Conservation (phyloP, 306 rosid species). For the Inga laurina region DNA sequence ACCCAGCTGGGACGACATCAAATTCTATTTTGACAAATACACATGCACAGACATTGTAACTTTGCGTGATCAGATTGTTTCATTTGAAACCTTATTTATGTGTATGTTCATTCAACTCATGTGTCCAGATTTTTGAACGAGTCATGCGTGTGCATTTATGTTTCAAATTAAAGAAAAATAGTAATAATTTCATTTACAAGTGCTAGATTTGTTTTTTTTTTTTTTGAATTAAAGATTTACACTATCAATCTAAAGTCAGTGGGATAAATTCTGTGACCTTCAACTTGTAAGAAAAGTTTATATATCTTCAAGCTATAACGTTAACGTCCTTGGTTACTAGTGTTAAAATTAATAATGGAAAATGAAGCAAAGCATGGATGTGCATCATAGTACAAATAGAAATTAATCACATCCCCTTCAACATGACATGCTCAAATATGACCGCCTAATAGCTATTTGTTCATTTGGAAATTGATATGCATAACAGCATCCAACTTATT, state of each 20-base stretch:
- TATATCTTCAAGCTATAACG: too few species aligned
- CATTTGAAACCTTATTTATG: neutral
- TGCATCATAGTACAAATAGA: neutral
- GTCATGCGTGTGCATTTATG: neutral
- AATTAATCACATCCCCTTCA: neutral
- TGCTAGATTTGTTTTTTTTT: too few species aligned
- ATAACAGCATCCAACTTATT: too few species aligned
- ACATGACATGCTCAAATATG: neutral
- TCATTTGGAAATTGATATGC: too few species aligned
- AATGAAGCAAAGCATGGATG: neutral
- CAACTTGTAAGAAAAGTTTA: too few species aligned
- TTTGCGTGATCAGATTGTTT: slow-evolving; percentile 40
- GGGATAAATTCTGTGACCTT: too few species aligned
- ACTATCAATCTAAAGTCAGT: too few species aligned
- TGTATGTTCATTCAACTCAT: neutral
- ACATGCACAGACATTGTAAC: slow-evolving; percentile 17
- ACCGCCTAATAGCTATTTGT: too few species aligned
- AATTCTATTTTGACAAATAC: slow-evolving; percentile 20
- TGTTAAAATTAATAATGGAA: neutral
- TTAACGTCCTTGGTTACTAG: neutral
- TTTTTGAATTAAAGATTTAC: too few species aligned
- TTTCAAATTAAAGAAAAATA: too few species aligned
- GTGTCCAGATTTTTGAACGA: neutral
- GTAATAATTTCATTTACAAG: too few species aligned
- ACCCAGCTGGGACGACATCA: too few species aligned